Percentiles rank a stretch among this genome's conserved stretches.
phyloP scores from a whole-genome alignment of 192 early-diverging fungal species.

The Endogone sp. region DNA sequence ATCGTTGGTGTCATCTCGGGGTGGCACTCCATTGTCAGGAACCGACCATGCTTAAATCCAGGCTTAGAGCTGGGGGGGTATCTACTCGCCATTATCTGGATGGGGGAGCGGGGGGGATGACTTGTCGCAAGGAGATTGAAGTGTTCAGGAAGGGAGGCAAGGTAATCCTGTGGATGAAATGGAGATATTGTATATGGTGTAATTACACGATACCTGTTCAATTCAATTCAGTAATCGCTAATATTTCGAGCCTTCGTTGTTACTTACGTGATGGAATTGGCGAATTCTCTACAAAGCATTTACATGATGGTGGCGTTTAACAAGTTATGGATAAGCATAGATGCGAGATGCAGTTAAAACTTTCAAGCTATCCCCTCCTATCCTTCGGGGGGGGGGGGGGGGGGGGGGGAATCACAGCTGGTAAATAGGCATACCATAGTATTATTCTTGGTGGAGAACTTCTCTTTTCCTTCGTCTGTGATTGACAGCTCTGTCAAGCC shows the following conservation, averaged over 20 bases:
- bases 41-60: background rate
- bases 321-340: no score
- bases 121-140: background rate
- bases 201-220: no score
- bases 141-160: background rate
- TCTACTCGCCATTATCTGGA: background rate
- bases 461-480: no score
- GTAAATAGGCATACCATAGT: no score
- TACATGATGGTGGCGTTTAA: no score
- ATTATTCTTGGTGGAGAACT: no score
- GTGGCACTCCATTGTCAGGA: background rate
- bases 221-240: no score
- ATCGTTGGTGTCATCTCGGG: background rate
- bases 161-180: background rate
- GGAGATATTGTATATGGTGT: background rate
- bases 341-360: no score
- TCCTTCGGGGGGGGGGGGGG: no score
- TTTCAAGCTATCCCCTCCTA: no score
- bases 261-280: background rate
- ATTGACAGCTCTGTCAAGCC: no score
- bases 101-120: background rate
- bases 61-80: background rate
- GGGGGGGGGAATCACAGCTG: no score
- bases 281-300: background rate
- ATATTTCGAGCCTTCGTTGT: background rate